phyloP scores from a whole-genome alignment of 108 stramenopile genomes.

The Ochromonas danica region DNA sequence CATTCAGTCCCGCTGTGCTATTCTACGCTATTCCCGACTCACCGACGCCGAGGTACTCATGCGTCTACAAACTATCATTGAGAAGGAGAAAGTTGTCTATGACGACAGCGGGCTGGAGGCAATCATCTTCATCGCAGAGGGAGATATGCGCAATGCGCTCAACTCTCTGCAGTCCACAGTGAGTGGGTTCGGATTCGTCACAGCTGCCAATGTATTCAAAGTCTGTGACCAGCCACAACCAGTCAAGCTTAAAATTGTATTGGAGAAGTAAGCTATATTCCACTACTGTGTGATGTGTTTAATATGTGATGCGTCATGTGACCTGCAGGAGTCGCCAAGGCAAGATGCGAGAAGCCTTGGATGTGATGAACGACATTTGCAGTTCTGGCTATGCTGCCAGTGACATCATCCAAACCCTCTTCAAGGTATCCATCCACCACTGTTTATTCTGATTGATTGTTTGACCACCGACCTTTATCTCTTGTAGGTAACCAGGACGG shows the following conservation, averaged over 20 bases:
- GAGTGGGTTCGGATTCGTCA: slow-evolving; percentile 76
- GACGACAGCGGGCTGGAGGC: slow-evolving; percentile 82
- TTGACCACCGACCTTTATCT: too few species aligned
- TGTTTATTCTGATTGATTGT: neutral
- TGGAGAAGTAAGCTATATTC: slow-evolving; percentile 70
- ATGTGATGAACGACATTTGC: neutral
- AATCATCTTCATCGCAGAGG: slow-evolving; percentile 97
- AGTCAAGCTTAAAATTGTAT: slow-evolving; percentile 69
- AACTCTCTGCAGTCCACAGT: slow-evolving; percentile 93
- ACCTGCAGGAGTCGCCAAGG: neutral
- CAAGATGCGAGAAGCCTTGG: neutral
- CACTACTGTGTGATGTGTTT: neutral
- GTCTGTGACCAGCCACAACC: slow-evolving; percentile 99
- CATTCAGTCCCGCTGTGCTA: slow-evolving; percentile 96
- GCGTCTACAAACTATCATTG: slow-evolving; percentile 79
- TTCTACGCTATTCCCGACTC: slow-evolving; percentile 86
- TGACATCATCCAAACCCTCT: slow-evolving; percentile 92
- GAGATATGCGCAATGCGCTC: slow-evolving; percentile 97
- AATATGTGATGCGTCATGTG: neutral
- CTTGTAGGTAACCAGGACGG: slow-evolving; percentile 7
- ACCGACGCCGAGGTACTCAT: slow-evolving; percentile 76
- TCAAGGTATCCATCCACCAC: slow-evolving; percentile 73
- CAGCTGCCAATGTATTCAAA: slow-evolving; percentile 49
- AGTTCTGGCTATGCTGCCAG: slow-evolving; percentile 49
- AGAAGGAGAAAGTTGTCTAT: slow-evolving; percentile 75